phyloP scores from a whole-genome alignment of 306 rosid genomes.

The Erythrophleum fordii region DNA sequence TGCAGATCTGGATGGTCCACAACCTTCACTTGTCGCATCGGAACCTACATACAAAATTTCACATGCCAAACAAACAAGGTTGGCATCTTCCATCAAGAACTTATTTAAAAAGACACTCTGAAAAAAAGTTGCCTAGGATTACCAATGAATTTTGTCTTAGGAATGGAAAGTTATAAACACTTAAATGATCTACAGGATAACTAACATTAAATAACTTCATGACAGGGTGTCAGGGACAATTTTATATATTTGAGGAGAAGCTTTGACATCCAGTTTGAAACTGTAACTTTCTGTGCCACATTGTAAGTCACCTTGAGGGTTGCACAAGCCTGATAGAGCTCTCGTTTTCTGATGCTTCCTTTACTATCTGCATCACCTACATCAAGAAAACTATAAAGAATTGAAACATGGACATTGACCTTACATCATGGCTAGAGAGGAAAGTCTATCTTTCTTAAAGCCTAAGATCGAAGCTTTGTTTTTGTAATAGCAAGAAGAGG shows the following conservation, averaged over 20 bases:
- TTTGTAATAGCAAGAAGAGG: background rate
- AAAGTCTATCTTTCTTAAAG: constrained; percentile 14
- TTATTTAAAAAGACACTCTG: constrained; percentile 9
- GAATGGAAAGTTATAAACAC: constrained; percentile 29
- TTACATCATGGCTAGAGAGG: background rate
- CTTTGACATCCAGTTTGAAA: constrained; percentile 23
- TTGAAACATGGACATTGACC: constrained; percentile 20
- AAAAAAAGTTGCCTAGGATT: constrained; percentile 24
- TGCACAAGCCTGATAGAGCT: constrained; percentile 79
- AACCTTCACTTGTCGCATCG: constrained; percentile 67
- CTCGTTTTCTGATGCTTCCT: constrained; percentile 76
- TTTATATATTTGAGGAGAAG: constrained; percentile 22
- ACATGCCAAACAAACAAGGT: constrained; percentile 35
- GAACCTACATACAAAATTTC: constrained; percentile 56
- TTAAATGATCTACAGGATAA: constrained; percentile 9
- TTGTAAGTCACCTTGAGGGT: constrained; percentile 74
- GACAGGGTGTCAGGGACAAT: background rate
- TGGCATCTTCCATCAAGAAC: constrained; percentile 13
- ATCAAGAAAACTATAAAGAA: constrained; percentile 28
- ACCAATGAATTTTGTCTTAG: background rate
- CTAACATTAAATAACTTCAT: background rate
- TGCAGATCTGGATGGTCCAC: constrained; percentile 87
- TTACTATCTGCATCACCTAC: constrained; percentile 82
- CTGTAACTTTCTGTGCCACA: constrained; percentile 9
- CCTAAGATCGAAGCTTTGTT: constrained; percentile 22